Conservation (phyloP, 306 rosid genomes). For the Chamaecrista fasciculata region DNA sequence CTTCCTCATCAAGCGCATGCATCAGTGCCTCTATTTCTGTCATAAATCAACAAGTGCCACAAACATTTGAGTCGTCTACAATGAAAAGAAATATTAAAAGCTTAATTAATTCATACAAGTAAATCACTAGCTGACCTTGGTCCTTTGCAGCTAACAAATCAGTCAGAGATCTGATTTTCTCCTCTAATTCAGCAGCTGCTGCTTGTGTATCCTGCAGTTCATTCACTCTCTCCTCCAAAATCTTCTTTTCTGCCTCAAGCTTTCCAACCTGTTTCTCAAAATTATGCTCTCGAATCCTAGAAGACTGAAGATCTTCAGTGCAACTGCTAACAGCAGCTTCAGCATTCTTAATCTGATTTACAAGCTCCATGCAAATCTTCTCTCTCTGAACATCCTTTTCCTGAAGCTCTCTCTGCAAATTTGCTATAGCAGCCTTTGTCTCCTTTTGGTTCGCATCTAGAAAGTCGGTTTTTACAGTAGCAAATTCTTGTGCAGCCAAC, state of each 20-base stretch:
- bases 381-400: constrained; percentile 93
- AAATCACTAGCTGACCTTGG: constrained; percentile 58
- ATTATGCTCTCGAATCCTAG: constrained; percentile 48
- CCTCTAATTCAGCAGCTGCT: constrained; percentile 55
- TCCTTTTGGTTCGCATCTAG: constrained; percentile 62
- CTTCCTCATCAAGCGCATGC: constrained; percentile 98
- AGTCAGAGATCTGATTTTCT: constrained; percentile 60
- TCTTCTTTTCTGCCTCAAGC: constrained; percentile 51
- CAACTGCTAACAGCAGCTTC: constrained; percentile 64
- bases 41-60: constrained; percentile 36
- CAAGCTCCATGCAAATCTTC: constrained; percentile 77
- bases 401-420: constrained; percentile 85
- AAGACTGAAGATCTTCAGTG: constrained; percentile 67
- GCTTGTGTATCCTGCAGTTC: constrained; percentile 55
- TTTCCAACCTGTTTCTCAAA: constrained; percentile 58
- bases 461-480: constrained; percentile 57
- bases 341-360: constrained; percentile 79
- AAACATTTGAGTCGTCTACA: constrained; percentile 13
- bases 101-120: background rate
- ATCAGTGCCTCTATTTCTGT: constrained; percentile 89
- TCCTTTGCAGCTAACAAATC: constrained; percentile 76
- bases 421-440: constrained; percentile 61
- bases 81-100: constrained; percentile 22
- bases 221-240: constrained; percentile 57
- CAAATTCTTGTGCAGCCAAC: constrained; percentile 61